Evolutionary conservation across 2,329 filamentous ascomycete species (phyloP).

Genomic region (Botrytis galanthina): DNA sequence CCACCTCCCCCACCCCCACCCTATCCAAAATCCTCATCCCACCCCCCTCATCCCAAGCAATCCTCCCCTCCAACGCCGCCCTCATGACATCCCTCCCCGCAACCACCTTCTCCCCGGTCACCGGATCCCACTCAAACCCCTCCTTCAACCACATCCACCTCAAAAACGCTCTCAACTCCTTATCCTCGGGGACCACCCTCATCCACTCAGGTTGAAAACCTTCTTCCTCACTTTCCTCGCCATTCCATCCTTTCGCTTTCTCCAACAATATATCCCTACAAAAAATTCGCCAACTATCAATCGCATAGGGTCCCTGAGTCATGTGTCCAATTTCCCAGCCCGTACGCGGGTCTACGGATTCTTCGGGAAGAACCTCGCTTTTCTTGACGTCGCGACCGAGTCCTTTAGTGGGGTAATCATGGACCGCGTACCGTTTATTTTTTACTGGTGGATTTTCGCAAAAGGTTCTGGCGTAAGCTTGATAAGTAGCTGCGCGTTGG

Average conservation of each 20-base stretch:
- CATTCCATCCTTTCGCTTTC: constrained; percentile 64
- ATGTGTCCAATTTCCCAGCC: constrained; percentile 84
- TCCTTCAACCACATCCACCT: constrained; percentile 91
- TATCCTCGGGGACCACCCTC: constrained; percentile 76
- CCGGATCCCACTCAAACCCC: constrained; percentile 76
- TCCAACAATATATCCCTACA: constrained; percentile 76
- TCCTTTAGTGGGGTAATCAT: constrained; percentile 52
- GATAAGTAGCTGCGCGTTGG: constrained; percentile 64
- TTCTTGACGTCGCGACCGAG: constrained; percentile 50
- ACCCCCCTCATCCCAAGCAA: constrained; percentile 42
- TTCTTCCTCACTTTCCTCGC: constrained; percentile 56
- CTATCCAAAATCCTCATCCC: constrained; percentile 42
- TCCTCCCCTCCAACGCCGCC: constrained; percentile 56
- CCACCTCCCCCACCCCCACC: constrained; percentile 12
- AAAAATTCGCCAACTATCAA: constrained; percentile 93
- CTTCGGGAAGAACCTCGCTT: constrained; percentile 48
- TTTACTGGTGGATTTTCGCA: constrained; percentile 55
- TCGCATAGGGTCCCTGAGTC: constrained; percentile 76
- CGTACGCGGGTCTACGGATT: constrained; percentile 32
- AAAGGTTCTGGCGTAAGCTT: constrained; percentile 70
- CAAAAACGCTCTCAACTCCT: constrained; percentile 83
- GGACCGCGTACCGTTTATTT: constrained; percentile 55
- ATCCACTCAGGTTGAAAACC: constrained; percentile 85
- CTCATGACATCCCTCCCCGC: constrained; percentile 52
- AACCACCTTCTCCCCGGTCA: constrained; percentile 61